Evolutionary conservation across 1,139 yeast genomes (phyloP), one percentile per base, ranked within the genome.

Genomic region (Taphrina deformans): DNA sequence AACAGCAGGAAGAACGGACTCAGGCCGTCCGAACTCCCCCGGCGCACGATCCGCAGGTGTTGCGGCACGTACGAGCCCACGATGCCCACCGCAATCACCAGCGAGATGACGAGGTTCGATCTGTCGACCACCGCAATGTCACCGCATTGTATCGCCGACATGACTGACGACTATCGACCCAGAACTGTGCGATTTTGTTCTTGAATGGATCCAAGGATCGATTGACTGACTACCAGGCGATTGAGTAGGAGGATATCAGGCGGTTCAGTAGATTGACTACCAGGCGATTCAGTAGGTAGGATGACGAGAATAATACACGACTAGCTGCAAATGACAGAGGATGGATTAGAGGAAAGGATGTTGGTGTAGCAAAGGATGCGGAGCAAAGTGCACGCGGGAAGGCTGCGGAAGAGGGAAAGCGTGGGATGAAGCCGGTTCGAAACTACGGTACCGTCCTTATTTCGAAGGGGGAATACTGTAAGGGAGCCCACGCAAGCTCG

Each of bases 1-100:
- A 90, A 79, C 14, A 89, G 77, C 59, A 90, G 78, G 72, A 86
- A 90, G 71, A 83, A 80, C 9, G 92, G 88, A 1, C 93, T 87
- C 31, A 90, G 78, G 2, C 97, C 97, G 72, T 89, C 93, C 4
- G 93, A 85, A 6, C 91, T 82, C 65, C 82, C 76, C 62, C 90
- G 82, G 23, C 74, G 72, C 61, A 83, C 75, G 58, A 90, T 85
- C 58, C 88, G 80, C 62, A 79, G 70, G 73, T 87, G 89, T 75
- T 90, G 97, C 0, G 96, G 96, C 1, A 86, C 67, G 73, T 89
- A 90, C 59, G 95, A 87, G n/a, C 81, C 71, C 55, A 86, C 82
- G 27, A 90, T 88, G 3, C 93, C 96, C 1, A 83, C 65, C 0
- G 92, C 84, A 52, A 88, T 80, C 7, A 77, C 67, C 0, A 83